phyloP scores from a whole-genome alignment of 176 grass and related monocot genomes.

The Dendrocalamus sinicus region DNA sequence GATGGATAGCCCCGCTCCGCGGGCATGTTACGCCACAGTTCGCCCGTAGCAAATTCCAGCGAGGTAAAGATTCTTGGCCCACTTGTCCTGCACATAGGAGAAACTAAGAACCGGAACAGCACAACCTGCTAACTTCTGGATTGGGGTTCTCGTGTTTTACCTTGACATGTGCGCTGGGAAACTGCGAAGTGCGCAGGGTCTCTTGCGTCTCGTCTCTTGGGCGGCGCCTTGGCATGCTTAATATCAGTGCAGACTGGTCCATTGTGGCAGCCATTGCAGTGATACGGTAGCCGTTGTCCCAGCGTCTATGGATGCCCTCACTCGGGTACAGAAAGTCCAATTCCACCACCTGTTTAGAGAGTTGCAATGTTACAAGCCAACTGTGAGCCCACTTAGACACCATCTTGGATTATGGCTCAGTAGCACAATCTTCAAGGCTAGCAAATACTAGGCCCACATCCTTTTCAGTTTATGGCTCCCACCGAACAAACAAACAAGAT shows the following conservation, averaged over 20 bases:
- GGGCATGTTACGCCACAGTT: conserved; percentile 59
- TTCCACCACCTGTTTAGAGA: conserved; percentile 60
- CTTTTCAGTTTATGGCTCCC: too few relatives aligned
- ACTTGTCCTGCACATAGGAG: conserved; percentile 56
- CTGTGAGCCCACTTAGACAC: neutral
- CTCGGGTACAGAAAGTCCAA: conserved; percentile 81
- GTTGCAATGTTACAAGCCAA: neutral
- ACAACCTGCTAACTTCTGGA: neutral
- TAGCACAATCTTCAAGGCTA: neutral
- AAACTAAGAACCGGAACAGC: neutral
- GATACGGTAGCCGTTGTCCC: conserved; percentile 69
- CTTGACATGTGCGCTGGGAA: conserved; percentile 73
- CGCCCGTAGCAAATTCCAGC: conserved; percentile 85
- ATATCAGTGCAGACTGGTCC: conserved; percentile 69
- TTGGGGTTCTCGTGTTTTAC: conserved; percentile 16
- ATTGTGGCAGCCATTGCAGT: conserved; percentile 68
- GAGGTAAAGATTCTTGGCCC: conserved; percentile 85
- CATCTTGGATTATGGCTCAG: neutral
- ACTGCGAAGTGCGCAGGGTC: conserved; percentile 69
- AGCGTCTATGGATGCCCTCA: conserved; percentile 72
- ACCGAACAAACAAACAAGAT: too few relatives aligned
- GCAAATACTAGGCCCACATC: neutral
- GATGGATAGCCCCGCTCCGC: neutral
- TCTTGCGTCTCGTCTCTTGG: conserved; percentile 76
- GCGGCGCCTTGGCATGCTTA: conserved; percentile 66